Evolutionary conservation across 164 flowering plant species (phyloP).

Genomic region (Santalum album): DNA sequence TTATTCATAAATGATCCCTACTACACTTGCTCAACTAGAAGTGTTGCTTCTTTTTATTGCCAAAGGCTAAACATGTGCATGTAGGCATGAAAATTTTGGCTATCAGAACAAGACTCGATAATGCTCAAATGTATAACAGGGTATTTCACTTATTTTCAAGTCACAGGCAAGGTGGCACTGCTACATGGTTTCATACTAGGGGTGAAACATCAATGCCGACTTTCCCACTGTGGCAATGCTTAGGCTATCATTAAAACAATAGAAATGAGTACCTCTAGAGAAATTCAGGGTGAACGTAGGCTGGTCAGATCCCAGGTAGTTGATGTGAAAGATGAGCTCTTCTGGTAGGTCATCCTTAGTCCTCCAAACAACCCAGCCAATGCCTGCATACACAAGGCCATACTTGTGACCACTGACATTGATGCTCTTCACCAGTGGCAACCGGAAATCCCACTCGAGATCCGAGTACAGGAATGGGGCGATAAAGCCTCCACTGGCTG

Average conservation of each 20-base stretch:
- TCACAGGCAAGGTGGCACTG: no score
- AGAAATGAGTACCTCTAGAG: slow-evolving; percentile 44
- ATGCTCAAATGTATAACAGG: no score
- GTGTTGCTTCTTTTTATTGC: no score
- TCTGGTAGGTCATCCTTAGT: slow-evolving; percentile 59
- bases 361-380: slow-evolving; percentile 74
- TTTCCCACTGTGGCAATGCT: no score
- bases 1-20: no score
- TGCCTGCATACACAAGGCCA: slow-evolving; percentile 68
- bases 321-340: slow-evolving; percentile 64
- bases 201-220: no score
- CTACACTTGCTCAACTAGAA: no score
- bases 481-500: slow-evolving; percentile 61
- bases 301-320: slow-evolving; percentile 68
- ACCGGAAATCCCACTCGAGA: slow-evolving; percentile 63
- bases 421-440: slow-evolving; percentile 70
- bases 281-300: slow-evolving; percentile 78
- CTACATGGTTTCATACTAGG: no score
- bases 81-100: no score
- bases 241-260: neutral
- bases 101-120: no score
- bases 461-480: slow-evolving; percentile 55
- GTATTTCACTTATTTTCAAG: no score
- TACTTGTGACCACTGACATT: slow-evolving; percentile 77
- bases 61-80: no score